phyloP scores from a whole-genome alignment of 768 basidiomycete species.

The Calocera cornea region DNA sequence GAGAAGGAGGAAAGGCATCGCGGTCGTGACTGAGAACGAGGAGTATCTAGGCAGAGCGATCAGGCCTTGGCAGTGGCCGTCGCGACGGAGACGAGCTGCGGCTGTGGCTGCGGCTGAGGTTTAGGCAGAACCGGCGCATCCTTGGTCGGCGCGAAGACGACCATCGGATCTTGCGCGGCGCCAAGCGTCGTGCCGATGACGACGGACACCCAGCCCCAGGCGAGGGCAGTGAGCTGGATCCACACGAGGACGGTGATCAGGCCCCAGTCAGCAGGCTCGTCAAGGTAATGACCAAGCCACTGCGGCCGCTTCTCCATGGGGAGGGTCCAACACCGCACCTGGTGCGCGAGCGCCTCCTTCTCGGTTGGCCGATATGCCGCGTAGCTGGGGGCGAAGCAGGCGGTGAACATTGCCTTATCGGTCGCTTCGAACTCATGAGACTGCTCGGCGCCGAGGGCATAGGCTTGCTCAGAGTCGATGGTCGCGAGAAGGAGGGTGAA shows the following conservation, averaged over 20 bases:
- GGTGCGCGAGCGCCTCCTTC: slow-evolving; percentile 1
- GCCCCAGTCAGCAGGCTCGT: neutral
- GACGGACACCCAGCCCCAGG: neutral
- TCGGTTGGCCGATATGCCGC: neutral
- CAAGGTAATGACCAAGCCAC: neutral
- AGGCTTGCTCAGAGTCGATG: neutral
- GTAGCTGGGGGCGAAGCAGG: slow-evolving; percentile 2
- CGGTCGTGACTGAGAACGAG: neutral
- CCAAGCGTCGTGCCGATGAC: neutral
- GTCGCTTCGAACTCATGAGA: neutral
- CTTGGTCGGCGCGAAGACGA: neutral
- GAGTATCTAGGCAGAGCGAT: neutral
- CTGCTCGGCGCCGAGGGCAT: neutral
- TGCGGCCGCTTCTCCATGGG: neutral
- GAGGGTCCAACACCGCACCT: neutral
- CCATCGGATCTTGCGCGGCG: neutral
- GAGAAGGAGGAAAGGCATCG: neutral
- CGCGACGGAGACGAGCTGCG: neutral
- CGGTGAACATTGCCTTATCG: slow-evolving; percentile 1
- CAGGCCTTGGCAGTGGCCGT: neutral
- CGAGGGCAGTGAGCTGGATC: neutral
- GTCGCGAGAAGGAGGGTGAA: neutral
- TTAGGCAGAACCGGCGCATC: neutral
- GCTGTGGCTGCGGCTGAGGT: neutral
- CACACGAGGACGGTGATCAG: neutral